These are phyloP conservation scores for Cymodocea nodosa DNA, from an alignment of 116 monocot genomes.

Conservation along the genomic window DNA sequence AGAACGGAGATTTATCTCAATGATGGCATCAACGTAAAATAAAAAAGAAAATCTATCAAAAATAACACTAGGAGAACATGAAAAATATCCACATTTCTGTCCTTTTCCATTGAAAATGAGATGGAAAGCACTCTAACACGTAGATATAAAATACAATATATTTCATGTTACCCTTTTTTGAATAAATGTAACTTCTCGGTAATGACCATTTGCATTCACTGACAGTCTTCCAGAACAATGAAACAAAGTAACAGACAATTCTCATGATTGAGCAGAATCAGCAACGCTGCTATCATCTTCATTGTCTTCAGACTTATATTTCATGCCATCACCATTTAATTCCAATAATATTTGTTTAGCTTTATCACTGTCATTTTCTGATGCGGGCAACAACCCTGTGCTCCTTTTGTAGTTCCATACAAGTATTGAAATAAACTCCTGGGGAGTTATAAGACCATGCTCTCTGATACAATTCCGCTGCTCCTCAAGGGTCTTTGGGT, in stretches of 20 bases:
- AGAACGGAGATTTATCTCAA: too few relatives aligned
- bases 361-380: conserved; percentile 5
- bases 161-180: too few relatives aligned
- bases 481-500: conserved; percentile 53
- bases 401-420: conserved; percentile 98
- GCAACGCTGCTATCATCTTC: background rate
- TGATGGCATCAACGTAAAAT: too few relatives aligned
- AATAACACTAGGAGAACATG: too few relatives aligned
- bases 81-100: too few relatives aligned
- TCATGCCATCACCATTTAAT: conserved; percentile 1
- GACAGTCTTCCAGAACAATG: too few relatives aligned
- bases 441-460: conserved; percentile 76
- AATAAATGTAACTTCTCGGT: too few relatives aligned
- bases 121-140: too few relatives aligned
- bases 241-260: background rate
- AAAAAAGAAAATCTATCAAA: too few relatives aligned
- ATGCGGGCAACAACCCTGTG: conserved; percentile 17
- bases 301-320: background rate
- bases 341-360: conserved; percentile 16
- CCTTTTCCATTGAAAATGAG: too few relatives aligned
- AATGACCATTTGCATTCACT: too few relatives aligned
- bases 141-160: too few relatives aligned
- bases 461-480: conserved; percentile 41
- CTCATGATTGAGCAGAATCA: background rate
- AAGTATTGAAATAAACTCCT: conserved; percentile 83